Evolutionary conservation across 2,329 filamentous ascomycete genomes (phyloP), one percentile per base, ranked within the genome.

Genomic region (Bipolaris cookei): DNA sequence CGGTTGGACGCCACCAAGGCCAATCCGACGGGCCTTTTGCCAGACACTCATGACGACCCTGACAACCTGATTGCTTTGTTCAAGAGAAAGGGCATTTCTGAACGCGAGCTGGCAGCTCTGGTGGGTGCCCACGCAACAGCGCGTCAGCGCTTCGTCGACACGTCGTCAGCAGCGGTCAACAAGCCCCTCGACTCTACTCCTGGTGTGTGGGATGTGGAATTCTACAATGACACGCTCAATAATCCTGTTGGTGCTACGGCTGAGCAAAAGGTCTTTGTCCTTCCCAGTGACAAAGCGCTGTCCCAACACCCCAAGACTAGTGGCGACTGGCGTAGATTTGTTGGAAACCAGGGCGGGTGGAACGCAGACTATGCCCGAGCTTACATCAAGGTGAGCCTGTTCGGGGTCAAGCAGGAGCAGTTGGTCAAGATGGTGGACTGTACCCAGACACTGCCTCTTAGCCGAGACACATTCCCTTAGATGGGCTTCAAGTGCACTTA

Each of bases 51-150:
- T 41, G 74, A 76, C 43, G 55, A 71, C 14, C 79, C 80, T 20
- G 72, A 80, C 30, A 73, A 69, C 11, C 73, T 84, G 38, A 76
- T 84, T 52, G 61, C 72, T 3, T 74, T 83, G 6, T 86, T 85
- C 68, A 56, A 65, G 28, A 77, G 77, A 59, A 85, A 85, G 71
- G 82, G 82, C 2, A 81, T 86, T 71, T 72, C 71, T 7, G 70
- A 81, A 1, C 70, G 72, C 25, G 83, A 84, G 50, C 77, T 86
- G 3, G 79, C 82, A 2, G 83, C 84, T 1, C 79, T 86, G 1
- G 64, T 86, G 2, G 84, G 84, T 51, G 83, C 84, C 0, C 84
- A 86, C 68, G 80, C 80, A 3, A 75, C 79, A 6, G 78, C 80
- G 6, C 78, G 76, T 60, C 83, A 86, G 62, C 77, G 75, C 51